A percentile compares a stretch with the other conserved stretches of the same genome.
Evolutionary conservation across 371 early-diverging fungal species (phyloP).

Genomic region (Choanephora cucurbitarum): DNA sequence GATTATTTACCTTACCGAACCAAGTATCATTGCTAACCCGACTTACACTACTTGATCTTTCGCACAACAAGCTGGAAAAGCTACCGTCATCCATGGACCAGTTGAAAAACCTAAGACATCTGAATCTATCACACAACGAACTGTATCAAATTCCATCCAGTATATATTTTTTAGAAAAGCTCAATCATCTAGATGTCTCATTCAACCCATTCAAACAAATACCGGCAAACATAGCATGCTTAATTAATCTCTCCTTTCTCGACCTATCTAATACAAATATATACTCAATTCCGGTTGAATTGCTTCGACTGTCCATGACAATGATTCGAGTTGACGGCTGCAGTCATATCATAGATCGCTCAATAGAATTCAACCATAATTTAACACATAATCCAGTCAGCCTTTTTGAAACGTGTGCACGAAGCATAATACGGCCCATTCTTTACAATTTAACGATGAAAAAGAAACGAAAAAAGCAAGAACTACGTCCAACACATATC

Average conservation of each 20-base stretch:
- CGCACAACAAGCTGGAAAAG: conserved; percentile 38
- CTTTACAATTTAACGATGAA: conserved; percentile 51
- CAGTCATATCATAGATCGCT: conserved; percentile 26
- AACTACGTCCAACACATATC: conserved; percentile 48
- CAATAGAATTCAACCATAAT: conserved; percentile 26
- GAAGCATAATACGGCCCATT: conserved; percentile 68
- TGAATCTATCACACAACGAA: conserved; percentile 40
- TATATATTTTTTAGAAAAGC: conserved; percentile 18
- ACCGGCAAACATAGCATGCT: conserved; percentile 17
- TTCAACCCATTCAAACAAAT: conserved; percentile 60
- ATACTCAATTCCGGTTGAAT: conserved; percentile 35
- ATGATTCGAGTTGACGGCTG: conserved; percentile 28
- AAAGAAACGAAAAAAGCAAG: conserved; percentile 43
- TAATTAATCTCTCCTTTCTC: conserved; percentile 18
- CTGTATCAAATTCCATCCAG: conserved; percentile 19
- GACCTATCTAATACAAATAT: conserved; percentile 37
- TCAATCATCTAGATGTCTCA: conserved; percentile 46
- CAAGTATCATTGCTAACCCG: conserved; percentile 32
- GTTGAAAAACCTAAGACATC: conserved; percentile 34
- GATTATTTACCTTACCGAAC: conserved; percentile 31
- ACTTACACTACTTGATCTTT: conserved; percentile 44
- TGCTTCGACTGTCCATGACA: conserved; percentile 21
- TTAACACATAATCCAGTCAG: conserved; percentile 47
- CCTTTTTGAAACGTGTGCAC: conserved; percentile 74
- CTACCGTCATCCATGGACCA: conserved; percentile 34